Base-by-base conservation (phyloP, 768 basidiomycete genomes). In the Tylopilus balloui region DNA sequence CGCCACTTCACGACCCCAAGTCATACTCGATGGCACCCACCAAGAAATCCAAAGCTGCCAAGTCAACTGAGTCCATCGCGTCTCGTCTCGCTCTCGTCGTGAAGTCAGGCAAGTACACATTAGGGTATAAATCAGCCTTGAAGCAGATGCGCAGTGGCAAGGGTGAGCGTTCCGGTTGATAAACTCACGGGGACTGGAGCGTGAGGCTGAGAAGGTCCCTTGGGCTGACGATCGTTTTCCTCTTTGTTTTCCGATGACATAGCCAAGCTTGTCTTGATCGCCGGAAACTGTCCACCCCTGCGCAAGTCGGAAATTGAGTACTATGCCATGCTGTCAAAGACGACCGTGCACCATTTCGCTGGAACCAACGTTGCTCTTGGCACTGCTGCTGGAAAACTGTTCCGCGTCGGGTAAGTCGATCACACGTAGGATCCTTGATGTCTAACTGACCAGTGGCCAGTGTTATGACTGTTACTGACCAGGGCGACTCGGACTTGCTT, bases 291-390 rank as follows among this genome's bases (percentile, higher is more conserved):
- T 77, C 96, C 96, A 50, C 96, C 96, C 55, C 83, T 99, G 55
- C 92, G 96, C 72, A 96, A 96, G 73, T 97, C 95, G 53, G 96
- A 99, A 79, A 80, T 99, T 51, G 96, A 99, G 78, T 99, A 98
- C 80, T 99, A 98, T 69, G 96, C 93, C 75, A 96, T 96, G 94
- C 80, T 99, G 69, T 96, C 93, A 60, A 99, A 99, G 80, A 98
- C 95, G 50, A 84, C 89, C 50, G 95, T 98, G 49, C 96, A 98
- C 76, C 94, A 98, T 77, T 99, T 96, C 71, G 78, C 84, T 56
- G 96, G 96, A 56, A 93, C 93, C 56, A 99, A 99, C 69, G 92
- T 98, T 61, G 90, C 95, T 52, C 87, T 99, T 57, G 96, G 96
- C 50, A 99, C 96, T 43, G 96, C 96, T 71, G 94, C 96, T 51